phyloP scores from a whole-genome alignment of 208 protist genomes.

The Strigomonas galati region DNA sequence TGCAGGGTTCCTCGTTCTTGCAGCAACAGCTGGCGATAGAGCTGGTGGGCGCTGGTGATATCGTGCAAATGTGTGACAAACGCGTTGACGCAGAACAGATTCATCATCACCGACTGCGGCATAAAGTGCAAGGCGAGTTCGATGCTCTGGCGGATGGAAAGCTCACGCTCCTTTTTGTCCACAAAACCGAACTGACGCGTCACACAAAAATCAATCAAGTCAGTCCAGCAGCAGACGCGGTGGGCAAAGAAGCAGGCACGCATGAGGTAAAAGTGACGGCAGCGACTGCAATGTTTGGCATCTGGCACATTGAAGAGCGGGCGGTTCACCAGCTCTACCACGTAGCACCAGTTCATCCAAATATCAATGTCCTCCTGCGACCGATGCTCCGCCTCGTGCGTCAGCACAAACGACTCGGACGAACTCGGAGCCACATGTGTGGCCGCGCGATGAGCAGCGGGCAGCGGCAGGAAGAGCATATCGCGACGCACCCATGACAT shows the following conservation, averaged over 20 bases:
- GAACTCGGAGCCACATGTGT: background rate
- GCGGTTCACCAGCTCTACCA: constrained; percentile 39
- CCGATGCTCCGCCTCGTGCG: background rate
- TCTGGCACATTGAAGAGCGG: constrained; percentile 35
- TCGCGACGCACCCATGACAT: constrained; percentile 1
- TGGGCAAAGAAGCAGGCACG: constrained; percentile 58
- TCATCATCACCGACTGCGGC: constrained; percentile 23
- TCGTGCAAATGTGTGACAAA: background rate
- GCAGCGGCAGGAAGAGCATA: background rate
- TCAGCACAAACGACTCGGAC: background rate
- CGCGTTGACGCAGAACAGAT: constrained; percentile 18
- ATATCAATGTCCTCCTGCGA: background rate
- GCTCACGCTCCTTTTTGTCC: constrained; percentile 27
- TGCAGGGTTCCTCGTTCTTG: constrained; percentile 37
- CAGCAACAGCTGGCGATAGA: constrained; percentile 20
- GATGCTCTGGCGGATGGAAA: constrained; percentile 22
- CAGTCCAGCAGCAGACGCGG: constrained; percentile 35
- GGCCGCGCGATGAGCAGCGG: no score
- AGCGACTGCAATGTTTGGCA: constrained; percentile 44
- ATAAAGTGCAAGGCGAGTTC: constrained; percentile 23
- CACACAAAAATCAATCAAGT: constrained; percentile 37
- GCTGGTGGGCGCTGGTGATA: background rate
- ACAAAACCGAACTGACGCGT: constrained; percentile 21
- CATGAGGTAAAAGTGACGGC: constrained; percentile 54
- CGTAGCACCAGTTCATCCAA: constrained; percentile 42